Evolutionary conservation across 768 basidiomycete genomes (phyloP), one percentile per base, ranked within the genome.

Genomic region (Rhodotorula paludigena): DNA sequence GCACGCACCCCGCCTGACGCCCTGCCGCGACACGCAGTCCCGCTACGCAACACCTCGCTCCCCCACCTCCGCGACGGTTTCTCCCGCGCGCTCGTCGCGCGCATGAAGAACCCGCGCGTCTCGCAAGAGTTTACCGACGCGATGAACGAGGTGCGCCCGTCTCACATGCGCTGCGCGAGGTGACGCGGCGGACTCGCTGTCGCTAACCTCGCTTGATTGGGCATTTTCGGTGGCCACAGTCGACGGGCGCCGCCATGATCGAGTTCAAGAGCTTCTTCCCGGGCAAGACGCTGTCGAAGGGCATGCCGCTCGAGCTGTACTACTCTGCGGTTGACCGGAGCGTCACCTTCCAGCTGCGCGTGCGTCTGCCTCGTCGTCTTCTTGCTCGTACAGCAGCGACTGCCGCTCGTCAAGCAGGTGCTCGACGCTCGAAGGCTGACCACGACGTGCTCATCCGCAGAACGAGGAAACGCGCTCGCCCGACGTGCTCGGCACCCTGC

Each of bases 1-100:
- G 32, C 44, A 41, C 11, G 23, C 21, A 53, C 56, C 5, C 41
- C 25, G 45, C 57, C 47, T 25, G 12, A 25, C 28, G 8, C 21
- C 2, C 21, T 20, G 32, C 32, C n/a, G n/a, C n/a, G n/a, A n/a
- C n/a, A n/a, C 11, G 25, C 64, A 80, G 80, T 81, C 1, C 80
- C 80, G 1, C 74, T 77, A 1, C 63, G 79, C 21, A 80, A 78
- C 60, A 80, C 80, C 16, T 77, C 78, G 49, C 79, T 80, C 28
- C 51, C 77, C 57, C 80, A 81, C 61, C 77, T 81, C 1, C 76
- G 80, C 23, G 80, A 81, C 67, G 80, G 77, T 1, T 80, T 81
- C 69, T 77, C 78, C 0, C 71, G 80, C 20, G 78, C 79, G 5
- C 62, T 81, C 36, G 60, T 74, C 35, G 79, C 78, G 0, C 73